Conservation (phyloP, 106 monocot genomes). For the Dioscorea zingiberensis region DNA sequence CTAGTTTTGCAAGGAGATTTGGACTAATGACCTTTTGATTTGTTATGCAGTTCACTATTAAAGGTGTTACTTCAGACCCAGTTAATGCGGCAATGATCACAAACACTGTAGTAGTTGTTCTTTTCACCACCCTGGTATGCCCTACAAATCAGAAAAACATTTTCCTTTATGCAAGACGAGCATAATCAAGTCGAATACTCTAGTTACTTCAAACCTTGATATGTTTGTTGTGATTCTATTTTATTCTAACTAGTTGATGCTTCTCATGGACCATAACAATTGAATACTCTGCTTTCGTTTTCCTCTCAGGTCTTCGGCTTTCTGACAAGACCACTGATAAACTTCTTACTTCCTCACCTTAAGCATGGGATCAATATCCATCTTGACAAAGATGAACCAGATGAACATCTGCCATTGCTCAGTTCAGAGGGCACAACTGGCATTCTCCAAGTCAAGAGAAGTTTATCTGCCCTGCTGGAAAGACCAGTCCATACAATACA, state of each 20-base stretch:
- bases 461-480: constrained; percentile 43
- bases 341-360: constrained; percentile 28
- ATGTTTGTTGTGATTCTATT: neutral
- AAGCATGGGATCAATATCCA: constrained; percentile 1
- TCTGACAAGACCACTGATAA: constrained; percentile 61
- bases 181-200: neutral
- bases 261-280: too few relatives aligned
- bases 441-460: constrained; percentile 32
- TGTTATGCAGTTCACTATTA: constrained; percentile 52
- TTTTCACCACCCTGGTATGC: constrained; percentile 76
- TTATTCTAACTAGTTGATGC: too few relatives aligned
- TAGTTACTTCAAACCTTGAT: neutral
- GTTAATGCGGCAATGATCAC: constrained; percentile 86
- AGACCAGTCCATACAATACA: constrained; percentile 71
- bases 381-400: constrained; percentile 28
- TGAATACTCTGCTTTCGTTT: neutral
- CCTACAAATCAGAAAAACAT: neutral
- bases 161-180: too few relatives aligned
- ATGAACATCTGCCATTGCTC: constrained; percentile 20
- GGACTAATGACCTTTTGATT: neutral
- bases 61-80: constrained; percentile 70
- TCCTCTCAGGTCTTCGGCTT: constrained; percentile 57
- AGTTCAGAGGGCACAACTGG: constrained; percentile 9
- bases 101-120: constrained; percentile 75
- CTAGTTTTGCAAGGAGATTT: too few relatives aligned